Base-by-base conservation (phyloP, 352 stramenopile genomes). In the Phytopythium helicoides region DNA sequence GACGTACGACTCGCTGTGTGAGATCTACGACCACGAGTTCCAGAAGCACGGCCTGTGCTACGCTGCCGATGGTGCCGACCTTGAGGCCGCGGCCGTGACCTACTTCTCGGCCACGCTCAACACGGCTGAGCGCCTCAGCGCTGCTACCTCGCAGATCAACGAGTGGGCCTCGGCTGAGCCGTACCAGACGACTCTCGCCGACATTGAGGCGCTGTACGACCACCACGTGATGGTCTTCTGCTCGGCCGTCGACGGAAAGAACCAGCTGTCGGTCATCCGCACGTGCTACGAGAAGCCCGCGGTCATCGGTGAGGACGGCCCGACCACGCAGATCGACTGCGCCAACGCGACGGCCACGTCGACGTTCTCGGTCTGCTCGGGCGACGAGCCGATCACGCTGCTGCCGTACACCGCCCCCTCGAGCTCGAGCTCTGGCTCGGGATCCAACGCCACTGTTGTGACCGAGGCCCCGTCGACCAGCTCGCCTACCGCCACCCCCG, bases 1-100 rank as follows among this genome's bases (percentile, higher is more conserved):
- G 33, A 66, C 70, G 14, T 76, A 82, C 60, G 70, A 87, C 57
- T 65, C 68, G 52, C 66, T 92, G 9, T 92, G 81, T 46, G 76
- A 92, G 65, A 83, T 87, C 58, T 92, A 89, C 67, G 73, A 89
- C 67, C 81, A 92, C 66, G 79, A 89, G 62, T 89, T 84, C 70
- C 81, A 92, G 66, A 92, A 92, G 67, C 81, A 92, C 64, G 81
- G 81, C 14, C 55, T 89, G 25, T 92, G 81, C 67, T 92, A 83
- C 56, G 76, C 73, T 26, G 79, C 81, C 0, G 66, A 71, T 16
- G 79, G 57, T 4, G 66, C 64, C 16, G 64, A 92, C 60, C 75
- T 71, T 19, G 69, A 77, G 48, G 58, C 69, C 19, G 70, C 69
- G 6, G 70, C 81, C 1, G 73, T 75, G 16, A 73, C 72, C 45